Evolutionary conservation across 495 filamentous ascomycete genomes (phyloP).

Genomic region (Aspergillus funiculosus): DNA sequence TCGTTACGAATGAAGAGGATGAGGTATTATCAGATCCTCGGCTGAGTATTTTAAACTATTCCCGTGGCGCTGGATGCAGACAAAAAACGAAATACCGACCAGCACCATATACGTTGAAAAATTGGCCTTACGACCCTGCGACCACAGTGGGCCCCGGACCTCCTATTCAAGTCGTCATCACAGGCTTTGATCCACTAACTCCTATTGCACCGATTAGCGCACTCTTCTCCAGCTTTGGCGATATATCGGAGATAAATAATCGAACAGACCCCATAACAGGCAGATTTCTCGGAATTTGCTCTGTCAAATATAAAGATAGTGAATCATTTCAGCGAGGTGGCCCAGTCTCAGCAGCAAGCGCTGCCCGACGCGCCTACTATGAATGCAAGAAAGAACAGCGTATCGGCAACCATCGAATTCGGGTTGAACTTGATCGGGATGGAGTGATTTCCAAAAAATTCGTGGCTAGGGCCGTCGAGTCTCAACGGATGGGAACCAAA

Average conservation of each 20-base stretch:
- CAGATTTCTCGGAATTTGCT: slow-evolving; percentile 85
- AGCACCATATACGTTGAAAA: slow-evolving; percentile 70
- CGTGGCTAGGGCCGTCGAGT: slow-evolving; percentile 63
- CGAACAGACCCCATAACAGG: slow-evolving; percentile 89
- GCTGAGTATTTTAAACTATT: slow-evolving; percentile 57
- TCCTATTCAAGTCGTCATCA: slow-evolving; percentile 81
- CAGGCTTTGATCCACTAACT: slow-evolving; percentile 86
- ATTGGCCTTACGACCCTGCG: slow-evolving; percentile 69
- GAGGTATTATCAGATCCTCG: slow-evolving; percentile 72
- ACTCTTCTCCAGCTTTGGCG: slow-evolving; percentile 79
- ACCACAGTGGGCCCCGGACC: slow-evolving; percentile 85
- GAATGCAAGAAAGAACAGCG: slow-evolving; percentile 59
- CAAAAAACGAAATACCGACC: slow-evolving; percentile 67
- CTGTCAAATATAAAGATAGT: slow-evolving; percentile 79
- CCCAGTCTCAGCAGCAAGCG: slow-evolving; percentile 59
- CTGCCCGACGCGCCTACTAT: slow-evolving; percentile 64
- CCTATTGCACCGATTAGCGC: slow-evolving; percentile 71
- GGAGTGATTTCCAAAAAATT: slow-evolving; percentile 70
- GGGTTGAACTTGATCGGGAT: slow-evolving; percentile 83
- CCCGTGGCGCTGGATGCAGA: slow-evolving; percentile 52
- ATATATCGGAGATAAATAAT: slow-evolving; percentile 82
- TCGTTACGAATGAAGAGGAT: slow-evolving; percentile 58
- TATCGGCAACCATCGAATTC: slow-evolving; percentile 67
- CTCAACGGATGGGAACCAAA: slow-evolving; percentile 49
- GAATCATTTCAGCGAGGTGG: slow-evolving; percentile 46